Percentiles rank a stretch among this genome's conserved stretches.
These are phyloP conservation scores for Leucocoprinus birnbaumii DNA, from an alignment of 768 basidiomycete genomes.

Conservation along the genomic window DNA sequence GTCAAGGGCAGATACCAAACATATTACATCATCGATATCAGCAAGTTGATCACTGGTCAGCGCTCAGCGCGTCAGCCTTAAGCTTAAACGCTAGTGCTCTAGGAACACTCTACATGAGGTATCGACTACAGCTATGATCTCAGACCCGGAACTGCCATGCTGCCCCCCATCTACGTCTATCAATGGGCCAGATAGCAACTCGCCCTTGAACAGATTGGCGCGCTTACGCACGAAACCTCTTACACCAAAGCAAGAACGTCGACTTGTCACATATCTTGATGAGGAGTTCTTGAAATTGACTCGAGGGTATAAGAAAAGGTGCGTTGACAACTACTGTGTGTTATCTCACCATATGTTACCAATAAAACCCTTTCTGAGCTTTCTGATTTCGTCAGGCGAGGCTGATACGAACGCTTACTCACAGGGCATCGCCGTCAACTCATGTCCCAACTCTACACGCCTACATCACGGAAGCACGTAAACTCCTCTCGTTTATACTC, in stretches of 20 bases:
- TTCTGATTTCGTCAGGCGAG: no score
- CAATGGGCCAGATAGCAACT: no score
- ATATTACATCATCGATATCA: no score
- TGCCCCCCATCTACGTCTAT: no score
- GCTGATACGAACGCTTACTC: neutral
- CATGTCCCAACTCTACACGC: constrained; percentile 52
- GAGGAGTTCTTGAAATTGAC: constrained; percentile 61
- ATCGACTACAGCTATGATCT: no score
- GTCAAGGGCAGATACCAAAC: no score
- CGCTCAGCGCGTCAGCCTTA: no score
- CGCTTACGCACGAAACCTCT: constrained; percentile 30
- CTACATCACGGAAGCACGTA: constrained; percentile 58
- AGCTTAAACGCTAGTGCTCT: no score
- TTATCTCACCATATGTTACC: no score
- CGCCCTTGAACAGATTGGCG: neutral
- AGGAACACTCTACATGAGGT: no score
- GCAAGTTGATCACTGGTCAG: no score
- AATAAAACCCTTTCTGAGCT: neutral
- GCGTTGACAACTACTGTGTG: constrained; percentile 17
- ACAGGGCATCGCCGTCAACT: constrained; percentile 47
- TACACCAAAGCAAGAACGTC: constrained; percentile 57
- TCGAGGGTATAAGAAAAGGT: constrained; percentile 78
- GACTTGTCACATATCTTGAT: constrained; percentile 63
- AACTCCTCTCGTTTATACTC: constrained; percentile 58
- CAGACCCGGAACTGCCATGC: no score